Evolutionary conservation across 2,329 filamentous ascomycete species (phyloP).

Genomic region (Sclerotinia subarctica): DNA sequence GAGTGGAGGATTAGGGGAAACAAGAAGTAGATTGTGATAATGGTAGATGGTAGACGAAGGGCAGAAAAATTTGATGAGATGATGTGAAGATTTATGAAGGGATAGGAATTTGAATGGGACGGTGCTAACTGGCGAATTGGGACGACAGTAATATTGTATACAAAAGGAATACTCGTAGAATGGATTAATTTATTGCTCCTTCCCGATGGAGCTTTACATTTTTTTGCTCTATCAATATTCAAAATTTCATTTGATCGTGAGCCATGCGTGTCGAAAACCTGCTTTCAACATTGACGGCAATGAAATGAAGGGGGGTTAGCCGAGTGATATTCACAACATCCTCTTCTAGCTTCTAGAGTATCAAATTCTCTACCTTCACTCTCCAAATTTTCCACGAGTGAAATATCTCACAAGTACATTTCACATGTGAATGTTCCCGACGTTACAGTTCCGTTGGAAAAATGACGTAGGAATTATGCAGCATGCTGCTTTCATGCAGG

Average conservation of each 20-base stretch:
- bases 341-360: no score
- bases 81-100: not conserved
- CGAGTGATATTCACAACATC: not conserved
- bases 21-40: conserved; percentile 31
- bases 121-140: not conserved
- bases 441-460: no score
- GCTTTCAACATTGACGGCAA: not conserved
- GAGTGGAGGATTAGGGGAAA: conserved; percentile 34
- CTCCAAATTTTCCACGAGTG: not conserved
- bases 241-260: not conserved
- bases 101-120: not conserved
- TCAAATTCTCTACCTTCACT: no score
- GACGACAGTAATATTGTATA: not conserved
- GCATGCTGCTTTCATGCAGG: not conserved
- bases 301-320: not conserved
- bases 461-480: not conserved
- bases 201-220: not conserved
- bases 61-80: not conserved
- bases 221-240: not conserved
- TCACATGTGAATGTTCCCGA: not conserved
- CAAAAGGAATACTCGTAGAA: not conserved
- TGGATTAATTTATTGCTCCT: not conserved
- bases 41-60: not conserved
- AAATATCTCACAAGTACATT: no score
- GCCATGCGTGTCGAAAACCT: not conserved